Percentiles rank a stretch among this genome's conserved stretches.
Conservation (phyloP, 2,329 filamentous ascomycete genomes). For the Curvularia lunata region DNA sequence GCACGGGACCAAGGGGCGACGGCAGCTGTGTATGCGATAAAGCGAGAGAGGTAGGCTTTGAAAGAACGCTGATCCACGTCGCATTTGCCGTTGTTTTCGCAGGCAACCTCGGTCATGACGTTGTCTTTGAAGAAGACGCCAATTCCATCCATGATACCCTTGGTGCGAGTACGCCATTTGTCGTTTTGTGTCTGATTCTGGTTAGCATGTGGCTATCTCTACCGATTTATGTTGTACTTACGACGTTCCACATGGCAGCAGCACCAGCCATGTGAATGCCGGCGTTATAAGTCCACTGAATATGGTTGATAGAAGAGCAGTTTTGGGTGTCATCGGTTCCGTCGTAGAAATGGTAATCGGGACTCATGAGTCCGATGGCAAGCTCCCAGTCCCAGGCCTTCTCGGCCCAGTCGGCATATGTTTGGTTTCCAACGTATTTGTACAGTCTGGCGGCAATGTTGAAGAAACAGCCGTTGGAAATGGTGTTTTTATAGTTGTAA, state of each 20-base stretch:
- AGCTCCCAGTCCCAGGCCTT: conserved; percentile 66
- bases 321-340: conserved; percentile 54
- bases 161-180: conserved; percentile 38
- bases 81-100: conserved; percentile 55
- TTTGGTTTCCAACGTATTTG: conserved; percentile 68
- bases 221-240: conserved; percentile 35
- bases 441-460: conserved; percentile 79
- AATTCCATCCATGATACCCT: conserved; percentile 45
- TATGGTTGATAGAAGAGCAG: conserved; percentile 53
- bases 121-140: conserved; percentile 53
- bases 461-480: conserved; percentile 83
- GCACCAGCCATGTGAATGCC: conserved; percentile 56
- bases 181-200: conserved; percentile 39
- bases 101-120: conserved; percentile 58
- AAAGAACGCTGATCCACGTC: conserved; percentile 57
- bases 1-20: conserved; percentile 48
- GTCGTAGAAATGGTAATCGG: conserved; percentile 55
- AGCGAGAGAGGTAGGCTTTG: conserved; percentile 54
- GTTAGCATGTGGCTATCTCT: conserved; percentile 17
- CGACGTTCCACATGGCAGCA: conserved; percentile 57
- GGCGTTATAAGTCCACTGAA: conserved; percentile 57
- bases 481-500: conserved; percentile 81
- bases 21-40: conserved; percentile 52
- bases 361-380: conserved; percentile 58
- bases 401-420: conserved; percentile 65